These are phyloP conservation scores for Cryphonectria carpinicola DNA, from an alignment of 2,329 filamentous ascomycete genomes.

Conservation along the genomic window DNA sequence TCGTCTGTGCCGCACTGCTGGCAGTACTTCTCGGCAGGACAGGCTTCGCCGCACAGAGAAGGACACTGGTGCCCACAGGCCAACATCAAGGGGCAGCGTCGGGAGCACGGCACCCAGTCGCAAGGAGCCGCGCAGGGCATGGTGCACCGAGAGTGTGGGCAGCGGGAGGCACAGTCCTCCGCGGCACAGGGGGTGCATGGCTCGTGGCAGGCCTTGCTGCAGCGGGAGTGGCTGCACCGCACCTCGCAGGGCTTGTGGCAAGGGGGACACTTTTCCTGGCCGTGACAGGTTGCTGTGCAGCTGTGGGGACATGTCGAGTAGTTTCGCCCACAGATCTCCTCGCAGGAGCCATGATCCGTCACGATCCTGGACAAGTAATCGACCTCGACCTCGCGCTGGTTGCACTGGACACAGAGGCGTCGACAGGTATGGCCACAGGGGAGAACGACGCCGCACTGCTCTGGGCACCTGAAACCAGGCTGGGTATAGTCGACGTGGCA, in stretches of 20 bases:
- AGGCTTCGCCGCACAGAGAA: constrained; percentile 66
- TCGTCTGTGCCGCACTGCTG: constrained; percentile 55
- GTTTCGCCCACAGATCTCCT: constrained; percentile 51
- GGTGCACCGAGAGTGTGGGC: constrained; percentile 40
- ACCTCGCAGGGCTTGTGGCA: constrained; percentile 58
- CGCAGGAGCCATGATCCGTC: constrained; percentile 53
- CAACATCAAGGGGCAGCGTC: constrained; percentile 58
- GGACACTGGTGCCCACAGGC: constrained; percentile 66
- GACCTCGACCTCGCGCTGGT: constrained; percentile 37
- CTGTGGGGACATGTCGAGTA: constrained; percentile 60
- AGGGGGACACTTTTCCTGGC: constrained; percentile 46
- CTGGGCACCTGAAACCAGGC: constrained; percentile 50
- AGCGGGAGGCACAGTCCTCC: constrained; percentile 51
- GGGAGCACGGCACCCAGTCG: constrained; percentile 66
- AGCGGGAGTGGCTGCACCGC: constrained; percentile 59
- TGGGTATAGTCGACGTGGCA: constrained; percentile 54
- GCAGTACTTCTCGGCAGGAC: constrained; percentile 57
- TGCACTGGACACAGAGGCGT: constrained; percentile 54
- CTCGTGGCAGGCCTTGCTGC: constrained; percentile 59
- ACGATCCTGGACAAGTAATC: constrained; percentile 26
- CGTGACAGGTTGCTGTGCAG: constrained; percentile 59
- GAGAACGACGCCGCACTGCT: constrained; percentile 49
- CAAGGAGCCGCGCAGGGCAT: constrained; percentile 71
- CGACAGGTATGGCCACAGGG: constrained; percentile 64
- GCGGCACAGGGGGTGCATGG: constrained; percentile 66